Evolutionary conservation across 1,284 basidiomycete genomes (phyloP), one percentile per base, ranked within the genome.

Genomic region (Ustilago lituana): DNA sequence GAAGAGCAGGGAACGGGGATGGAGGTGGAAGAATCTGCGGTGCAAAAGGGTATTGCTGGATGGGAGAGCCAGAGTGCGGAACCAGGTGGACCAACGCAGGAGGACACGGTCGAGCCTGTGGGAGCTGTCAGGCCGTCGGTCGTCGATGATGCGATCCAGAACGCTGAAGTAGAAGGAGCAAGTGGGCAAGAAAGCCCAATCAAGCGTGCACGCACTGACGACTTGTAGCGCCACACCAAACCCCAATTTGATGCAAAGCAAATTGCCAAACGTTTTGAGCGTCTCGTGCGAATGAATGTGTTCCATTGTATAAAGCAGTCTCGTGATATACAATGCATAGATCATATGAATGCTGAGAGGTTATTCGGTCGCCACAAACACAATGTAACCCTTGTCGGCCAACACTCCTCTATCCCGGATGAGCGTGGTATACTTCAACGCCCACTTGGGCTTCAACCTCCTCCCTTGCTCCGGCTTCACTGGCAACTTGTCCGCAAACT

Each of bases 361-460:
- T 23, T 47, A 61, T 4, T 50, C 58, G 24, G 58, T 49, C 5
- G 39, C 17, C 7, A 63, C 55, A 35, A 29, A 63, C 5, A 68
- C 65, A 22, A 68, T 56, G 36, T 68, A 68, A 0, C 76, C 74
- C 43, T 75, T 74, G 33, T 78, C 76, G 5, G 75, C 76, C 15
- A 78, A 36, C 5, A 78, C 67, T 3, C 76, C 76, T 15, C 76
- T 49, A 29, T 76, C 73, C 15, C 73, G 63, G 36, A 78, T 78
- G 19, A 78, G 29, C 4, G 74, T 71, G 1, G 74, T 73, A 44
- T 77, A 77, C 54, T 78, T 75, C 43, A 78, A 41, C 1, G 65
- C 73, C 76, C 76, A 78, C 19, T 63, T 65, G 1, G 76, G 62
- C 40, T 37, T 62, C 17, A 62, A 35, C 11, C n/a, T 32, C n/a